phyloP scores from a whole-genome alignment of 371 early-diverging fungal species.

The Mucor piriformis region DNA sequence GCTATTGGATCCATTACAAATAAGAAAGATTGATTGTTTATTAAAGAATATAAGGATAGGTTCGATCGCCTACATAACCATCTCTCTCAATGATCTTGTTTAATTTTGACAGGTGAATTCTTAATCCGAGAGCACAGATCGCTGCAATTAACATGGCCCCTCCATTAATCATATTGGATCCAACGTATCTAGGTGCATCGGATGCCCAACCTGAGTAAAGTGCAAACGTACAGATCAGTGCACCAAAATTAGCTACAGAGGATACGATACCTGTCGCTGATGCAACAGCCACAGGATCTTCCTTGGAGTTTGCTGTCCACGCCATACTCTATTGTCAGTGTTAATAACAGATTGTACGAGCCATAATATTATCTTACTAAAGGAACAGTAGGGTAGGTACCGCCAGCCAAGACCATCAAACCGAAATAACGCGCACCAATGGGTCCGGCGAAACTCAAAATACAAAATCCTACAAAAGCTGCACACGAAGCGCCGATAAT shows the following conservation, averaged over 20 bases:
- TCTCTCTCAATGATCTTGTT: slow-evolving; percentile 39
- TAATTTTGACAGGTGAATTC: slow-evolving; percentile 26
- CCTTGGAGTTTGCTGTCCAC: slow-evolving; percentile 54
- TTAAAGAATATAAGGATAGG: slow-evolving; percentile 27
- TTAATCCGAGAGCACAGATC: slow-evolving; percentile 34
- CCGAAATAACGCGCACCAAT: slow-evolving; percentile 51
- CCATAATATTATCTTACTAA: too few relatives aligned
- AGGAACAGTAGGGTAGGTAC: slow-evolving; percentile 54
- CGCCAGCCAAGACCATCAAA: slow-evolving; percentile 50
- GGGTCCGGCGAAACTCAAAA: slow-evolving; percentile 42
- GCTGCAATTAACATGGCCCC: slow-evolving; percentile 53
- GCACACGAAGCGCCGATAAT: slow-evolving; percentile 43
- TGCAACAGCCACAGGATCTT: slow-evolving; percentile 44
- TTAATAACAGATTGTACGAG: neutral
- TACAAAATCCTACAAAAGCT: slow-evolving; percentile 43
- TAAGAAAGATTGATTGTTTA: neutral
- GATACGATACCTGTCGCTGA: slow-evolving; percentile 55
- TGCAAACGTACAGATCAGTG: slow-evolving; percentile 50
- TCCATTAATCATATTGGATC: slow-evolving; percentile 54
- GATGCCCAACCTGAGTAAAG: slow-evolving; percentile 53
- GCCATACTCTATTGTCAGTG: slow-evolving; percentile 44
- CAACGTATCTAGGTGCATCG: slow-evolving; percentile 52
- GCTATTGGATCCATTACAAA: neutral
- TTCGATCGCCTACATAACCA: slow-evolving; percentile 18
- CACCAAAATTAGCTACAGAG: slow-evolving; percentile 52